Percentiles rank a stretch among this genome's conserved stretches.
Evolutionary conservation across 768 basidiomycete genomes (phyloP).

Genomic region (Lentinula raphanica): DNA sequence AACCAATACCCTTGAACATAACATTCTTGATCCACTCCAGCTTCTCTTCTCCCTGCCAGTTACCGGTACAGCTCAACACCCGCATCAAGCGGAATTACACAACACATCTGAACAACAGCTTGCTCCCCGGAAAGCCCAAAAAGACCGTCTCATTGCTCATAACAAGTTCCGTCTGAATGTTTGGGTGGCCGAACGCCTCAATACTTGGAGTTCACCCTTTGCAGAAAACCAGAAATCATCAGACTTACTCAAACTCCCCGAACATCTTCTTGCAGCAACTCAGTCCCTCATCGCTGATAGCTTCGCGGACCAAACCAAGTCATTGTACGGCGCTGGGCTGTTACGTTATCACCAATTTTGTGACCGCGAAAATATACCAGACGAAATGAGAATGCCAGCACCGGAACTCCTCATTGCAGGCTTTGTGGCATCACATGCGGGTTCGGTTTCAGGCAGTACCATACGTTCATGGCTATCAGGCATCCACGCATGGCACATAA

Average conservation of each 20-base stretch:
- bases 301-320: slow-evolving; percentile 10
- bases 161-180: neutral
- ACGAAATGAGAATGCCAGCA: slow-evolving; percentile 24
- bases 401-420: slow-evolving; percentile 20
- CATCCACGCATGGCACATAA: slow-evolving; percentile 30
- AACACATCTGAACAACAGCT: neutral
- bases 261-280: neutral
- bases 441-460: slow-evolving; percentile 12
- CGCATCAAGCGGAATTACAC: neutral
- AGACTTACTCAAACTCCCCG: neutral
- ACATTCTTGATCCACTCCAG: too few relatives aligned
- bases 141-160: neutral
- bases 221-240: neutral
- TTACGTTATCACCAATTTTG: slow-evolving; percentile 30
- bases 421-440: slow-evolving; percentile 20
- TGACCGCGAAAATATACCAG: slow-evolving; percentile 20
- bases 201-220: neutral
- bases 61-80: neutral
- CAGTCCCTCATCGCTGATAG: slow-evolving; percentile 3
- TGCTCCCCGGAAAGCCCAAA: neutral
- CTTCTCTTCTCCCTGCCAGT: neutral
- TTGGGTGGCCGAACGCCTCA: neutral
- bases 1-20: too few relatives aligned
- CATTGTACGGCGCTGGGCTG: slow-evolving; percentile 27
- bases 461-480: slow-evolving; percentile 31